Evolutionary conservation across 2,329 filamentous ascomycete genomes (phyloP), one percentile per base, ranked within the genome.

Genomic region (Sphaerulina vaccinii): DNA sequence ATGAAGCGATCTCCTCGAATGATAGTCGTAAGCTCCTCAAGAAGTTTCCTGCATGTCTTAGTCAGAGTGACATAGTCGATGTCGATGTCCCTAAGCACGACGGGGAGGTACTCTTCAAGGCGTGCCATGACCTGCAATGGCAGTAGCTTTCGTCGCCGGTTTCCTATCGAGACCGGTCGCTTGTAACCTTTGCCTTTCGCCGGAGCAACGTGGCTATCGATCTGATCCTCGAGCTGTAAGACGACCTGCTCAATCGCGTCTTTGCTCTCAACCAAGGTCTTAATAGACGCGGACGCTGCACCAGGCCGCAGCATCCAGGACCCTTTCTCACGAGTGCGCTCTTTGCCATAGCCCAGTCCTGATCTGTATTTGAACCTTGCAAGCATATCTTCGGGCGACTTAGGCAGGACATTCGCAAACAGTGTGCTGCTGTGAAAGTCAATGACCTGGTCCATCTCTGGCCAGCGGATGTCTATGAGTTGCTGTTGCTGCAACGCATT

Each of bases 1-100:
- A n/a, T n/a, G n/a, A n/a, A n/a, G n/a, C n/a, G n/a, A n/a, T n/a
- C n/a, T n/a, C n/a, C n/a, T n/a, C n/a, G n/a, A n/a, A n/a, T n/a
- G n/a, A n/a, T n/a, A n/a, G n/a, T n/a, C n/a, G n/a, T n/a, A n/a
- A n/a, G n/a, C n/a, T n/a, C n/a, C n/a, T n/a, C n/a, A n/a, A n/a
- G n/a, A n/a, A n/a, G n/a, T n/a, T n/a, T n/a, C n/a, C n/a, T 48
- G 36, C 45, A 48, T n/a, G 32, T 39, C 18, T 48, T 48, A 9
- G 33, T 48, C 3, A 48, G 33, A 2, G 45, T 38, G 19, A 48
- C 39, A 13, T 48, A 48, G 35, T 48, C 23, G 33, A 48, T 16
- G n/a, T 48, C 33, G 33, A 48, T 48, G 16, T 48, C 45, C 18
- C 22, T 27, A 18, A 48, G 19, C 6, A 48, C 45, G 3, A 39